phyloP scores from a whole-genome alignment of 2,329 filamentous ascomycete species.

The Colletotrichum abscissum region DNA sequence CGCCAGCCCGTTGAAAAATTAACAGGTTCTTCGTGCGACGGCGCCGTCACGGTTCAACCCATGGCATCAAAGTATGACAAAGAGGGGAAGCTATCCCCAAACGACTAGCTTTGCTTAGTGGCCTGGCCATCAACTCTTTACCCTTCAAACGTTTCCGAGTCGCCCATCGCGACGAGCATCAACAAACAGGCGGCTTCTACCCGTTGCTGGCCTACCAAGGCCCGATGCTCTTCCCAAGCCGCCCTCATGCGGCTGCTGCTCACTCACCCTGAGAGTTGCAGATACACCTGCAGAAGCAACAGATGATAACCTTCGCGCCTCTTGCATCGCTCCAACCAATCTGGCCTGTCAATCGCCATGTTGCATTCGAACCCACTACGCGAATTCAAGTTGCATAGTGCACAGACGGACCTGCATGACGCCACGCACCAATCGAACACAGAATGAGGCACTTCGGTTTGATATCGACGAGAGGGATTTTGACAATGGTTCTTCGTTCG shows the following conservation, averaged over 20 bases:
- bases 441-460: slow-evolving; percentile 14
- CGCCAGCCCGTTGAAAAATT: background rate
- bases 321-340: slow-evolving; percentile 19
- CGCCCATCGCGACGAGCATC: slow-evolving; percentile 20
- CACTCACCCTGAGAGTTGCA: slow-evolving; percentile 35
- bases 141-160: slow-evolving; percentile 29
- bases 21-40: slow-evolving; percentile 16
- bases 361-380: slow-evolving; percentile 26
- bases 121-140: slow-evolving; percentile 15
- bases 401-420: slow-evolving; percentile 38
- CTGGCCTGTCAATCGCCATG: slow-evolving; percentile 28
- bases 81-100: slow-evolving; percentile 23
- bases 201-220: slow-evolving; percentile 19
- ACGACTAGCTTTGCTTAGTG: slow-evolving; percentile 4
- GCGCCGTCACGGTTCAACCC: background rate
- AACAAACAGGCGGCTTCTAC: slow-evolving; percentile 17
- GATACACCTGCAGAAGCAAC: slow-evolving; percentile 14
- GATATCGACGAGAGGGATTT: slow-evolving; percentile 22
- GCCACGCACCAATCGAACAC: slow-evolving; percentile 32
- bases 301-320: slow-evolving; percentile 22
- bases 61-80: slow-evolving; percentile 10
- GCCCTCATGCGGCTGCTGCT: background rate
- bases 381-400: slow-evolving; percentile 29
- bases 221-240: background rate
- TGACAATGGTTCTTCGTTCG: slow-evolving; percentile 5